Conservation (phyloP, 2,329 filamentous ascomycete genomes). For the Colletotrichum brevisporum region DNA sequence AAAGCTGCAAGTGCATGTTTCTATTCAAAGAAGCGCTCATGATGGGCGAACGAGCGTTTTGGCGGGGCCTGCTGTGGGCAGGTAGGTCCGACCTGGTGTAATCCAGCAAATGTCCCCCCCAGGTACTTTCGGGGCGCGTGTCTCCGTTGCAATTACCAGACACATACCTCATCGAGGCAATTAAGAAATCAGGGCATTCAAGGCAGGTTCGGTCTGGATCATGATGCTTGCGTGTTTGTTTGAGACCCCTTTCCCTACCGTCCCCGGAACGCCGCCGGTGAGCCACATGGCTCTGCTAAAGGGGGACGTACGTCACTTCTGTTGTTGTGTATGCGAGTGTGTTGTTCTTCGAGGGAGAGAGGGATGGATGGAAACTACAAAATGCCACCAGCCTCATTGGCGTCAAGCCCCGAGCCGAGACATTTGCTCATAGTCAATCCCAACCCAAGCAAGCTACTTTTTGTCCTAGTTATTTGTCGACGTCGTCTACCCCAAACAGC, state of each 20-base stretch:
- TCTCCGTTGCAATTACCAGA: slow-evolving; percentile 1
- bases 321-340: slow-evolving; percentile 14
- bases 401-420: slow-evolving; percentile 29
- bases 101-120: too few species aligned
- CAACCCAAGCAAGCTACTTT: neutral
- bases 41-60: slow-evolving; percentile 8
- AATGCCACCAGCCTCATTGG: slow-evolving; percentile 43
- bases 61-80: slow-evolving; percentile 16
- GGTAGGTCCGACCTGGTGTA: too few species aligned
- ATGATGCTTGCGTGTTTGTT: too few species aligned
- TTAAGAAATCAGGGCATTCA: slow-evolving; percentile 5
- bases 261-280: too few species aligned
- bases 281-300: slow-evolving; percentile 28
- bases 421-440: neutral
- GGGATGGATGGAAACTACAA: slow-evolving; percentile 28
- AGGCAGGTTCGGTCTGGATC: neutral
- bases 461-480: too few species aligned
- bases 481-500: slow-evolving; percentile 10
- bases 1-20: neutral
- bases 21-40: slow-evolving; percentile 26
- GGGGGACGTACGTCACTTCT: slow-evolving; percentile 32
- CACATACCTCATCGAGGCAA: slow-evolving; percentile 15
- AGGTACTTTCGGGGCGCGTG: too few species aligned
- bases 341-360: neutral
- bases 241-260: too few species aligned